Conservation (phyloP, 2,329 filamentous ascomycete genomes). For the Gaeumannomyces tritici region DNA sequence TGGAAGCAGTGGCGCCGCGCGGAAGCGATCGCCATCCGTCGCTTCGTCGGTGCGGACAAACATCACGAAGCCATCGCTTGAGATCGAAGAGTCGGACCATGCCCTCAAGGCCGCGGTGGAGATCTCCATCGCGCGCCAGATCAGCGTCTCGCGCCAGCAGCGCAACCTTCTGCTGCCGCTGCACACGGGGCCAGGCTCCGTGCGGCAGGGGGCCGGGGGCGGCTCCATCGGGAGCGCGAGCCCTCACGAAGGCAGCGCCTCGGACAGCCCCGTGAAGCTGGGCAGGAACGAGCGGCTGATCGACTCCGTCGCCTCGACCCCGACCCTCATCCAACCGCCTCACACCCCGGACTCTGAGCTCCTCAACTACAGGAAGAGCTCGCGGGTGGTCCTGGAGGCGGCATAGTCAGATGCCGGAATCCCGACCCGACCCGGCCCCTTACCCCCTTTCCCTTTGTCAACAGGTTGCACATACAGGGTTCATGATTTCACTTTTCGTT, state of each 20-base stretch:
- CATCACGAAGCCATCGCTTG: slow-evolving; percentile 20
- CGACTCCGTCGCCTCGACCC: slow-evolving; percentile 32
- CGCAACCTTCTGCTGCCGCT: slow-evolving; percentile 47
- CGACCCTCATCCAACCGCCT: slow-evolving; percentile 31
- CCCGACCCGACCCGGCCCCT: neutral
- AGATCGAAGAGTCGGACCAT: slow-evolving; percentile 28
- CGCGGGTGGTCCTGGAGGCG: slow-evolving; percentile 41
- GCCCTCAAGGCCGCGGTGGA: slow-evolving; percentile 47
- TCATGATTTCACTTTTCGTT: neutral
- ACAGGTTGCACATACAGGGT: neutral
- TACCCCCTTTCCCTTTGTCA: neutral
- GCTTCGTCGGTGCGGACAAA: slow-evolving; percentile 23
- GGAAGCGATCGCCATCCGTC: slow-evolving; percentile 14
- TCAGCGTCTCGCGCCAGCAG: slow-evolving; percentile 55
- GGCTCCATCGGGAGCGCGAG: neutral
- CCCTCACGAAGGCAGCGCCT: slow-evolving; percentile 6
- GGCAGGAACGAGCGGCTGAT: slow-evolving; percentile 23
- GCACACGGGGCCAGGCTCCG: slow-evolving; percentile 19
- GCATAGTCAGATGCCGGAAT: slow-evolving; percentile 15
- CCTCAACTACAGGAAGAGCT: slow-evolving; percentile 38
- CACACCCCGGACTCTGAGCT: slow-evolving; percentile 19
- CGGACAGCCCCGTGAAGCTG: slow-evolving; percentile 11
- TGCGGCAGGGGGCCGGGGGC: slow-evolving; percentile 12
- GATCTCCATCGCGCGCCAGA: slow-evolving; percentile 59
- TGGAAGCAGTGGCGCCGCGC: slow-evolving; percentile 4